Base-by-base conservation (phyloP, 805 yeast species). In the Torulaspora quercuum region DNA sequence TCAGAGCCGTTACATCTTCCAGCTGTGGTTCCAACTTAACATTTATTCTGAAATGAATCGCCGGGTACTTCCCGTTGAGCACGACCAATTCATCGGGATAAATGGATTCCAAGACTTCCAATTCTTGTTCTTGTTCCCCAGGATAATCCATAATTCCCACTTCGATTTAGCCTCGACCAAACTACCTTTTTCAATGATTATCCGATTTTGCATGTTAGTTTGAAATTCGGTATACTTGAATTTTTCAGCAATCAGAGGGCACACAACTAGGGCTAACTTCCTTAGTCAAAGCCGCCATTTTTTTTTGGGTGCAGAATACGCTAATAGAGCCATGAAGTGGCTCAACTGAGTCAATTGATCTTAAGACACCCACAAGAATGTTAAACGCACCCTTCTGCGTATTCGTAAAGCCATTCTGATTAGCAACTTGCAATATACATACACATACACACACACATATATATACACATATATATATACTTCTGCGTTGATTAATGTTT, bases 41-140 rank as follows among this genome's bases (percentile, higher is more conserved):
- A 33, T 66, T 66, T 22, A 90, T 41, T 13, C 40, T 38, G 24
- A 57, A 56, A 25, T 53, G 45, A 11, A 58, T 45, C 8, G 44
- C 72, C 27, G 75, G 68, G 56, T 76, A 84, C 23, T 69, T 69
- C 5, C 67, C 61, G 13, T 72, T 73, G 1, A 73, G 55, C 22
- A 69, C 50, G 7, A 66, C 63, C 24, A 63, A 46, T 59, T 90
- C 98, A 55, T 90, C 97, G 5, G 97, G 98, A 58, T 92, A 90
- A 37, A 90, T 90, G 11, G 94, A 80, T 56, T 85, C 80, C 40
- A 90, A 72, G 35, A 92, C 88, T 60, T 89, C 97, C 29, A 92
- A 59, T 61, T 90, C 98, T 63, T 90, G 95, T 18, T 55, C 61
- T 57, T 90, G 97, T 55, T 92, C 97, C 59, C 85, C 95, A 35